phyloP scores from a whole-genome alignment of 2,329 filamentous ascomycete species.

The Fusarium algeriense region DNA sequence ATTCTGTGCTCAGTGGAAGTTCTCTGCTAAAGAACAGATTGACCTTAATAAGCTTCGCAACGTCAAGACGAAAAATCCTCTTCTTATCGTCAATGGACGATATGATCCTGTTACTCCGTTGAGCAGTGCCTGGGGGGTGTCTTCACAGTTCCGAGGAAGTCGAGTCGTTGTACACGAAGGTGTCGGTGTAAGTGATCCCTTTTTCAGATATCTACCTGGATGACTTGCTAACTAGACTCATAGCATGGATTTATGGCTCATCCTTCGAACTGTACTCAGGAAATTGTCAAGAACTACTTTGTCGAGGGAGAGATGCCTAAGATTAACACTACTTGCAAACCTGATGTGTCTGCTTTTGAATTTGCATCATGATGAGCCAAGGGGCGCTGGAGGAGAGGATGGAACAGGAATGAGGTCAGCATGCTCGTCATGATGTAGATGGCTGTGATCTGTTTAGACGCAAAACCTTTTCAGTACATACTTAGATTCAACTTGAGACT shows the following conservation, averaged over 20 bases:
- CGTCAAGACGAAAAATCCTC: not conserved
- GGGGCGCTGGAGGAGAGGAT: rapidly evolving
- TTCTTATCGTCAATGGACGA: not conserved
- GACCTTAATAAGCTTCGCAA: slow-evolving; percentile 2
- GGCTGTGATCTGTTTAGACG: not conserved
- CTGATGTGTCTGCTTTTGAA: not conserved
- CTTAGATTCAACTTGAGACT: not conserved
- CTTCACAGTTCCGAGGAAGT: slow-evolving; percentile 2
- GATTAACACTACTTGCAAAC: slow-evolving; percentile 1
- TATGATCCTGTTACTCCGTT: not conserved
- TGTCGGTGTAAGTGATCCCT: not conserved
- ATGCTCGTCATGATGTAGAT: not conserved
- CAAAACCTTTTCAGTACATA: not conserved
- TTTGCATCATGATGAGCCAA: not conserved
- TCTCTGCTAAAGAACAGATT: not conserved
- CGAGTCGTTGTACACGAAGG: slow-evolving; percentile 15
- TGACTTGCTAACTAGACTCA: not conserved
- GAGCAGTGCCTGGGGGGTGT: not conserved
- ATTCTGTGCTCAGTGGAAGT: not conserved
- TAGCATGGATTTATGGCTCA: not conserved
- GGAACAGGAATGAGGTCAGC: no score
- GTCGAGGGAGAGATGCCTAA: not conserved
- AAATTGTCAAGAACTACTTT: not conserved
- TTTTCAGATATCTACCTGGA: rapidly evolving
- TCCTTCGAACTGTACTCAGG: slow-evolving; percentile 4